A percentile compares a stretch with the other conserved stretches of the same genome.
These are phyloP conservation scores for Hypholoma sublateritium DNA, from an alignment of 768 basidiomycete genomes.

Conservation along the genomic window DNA sequence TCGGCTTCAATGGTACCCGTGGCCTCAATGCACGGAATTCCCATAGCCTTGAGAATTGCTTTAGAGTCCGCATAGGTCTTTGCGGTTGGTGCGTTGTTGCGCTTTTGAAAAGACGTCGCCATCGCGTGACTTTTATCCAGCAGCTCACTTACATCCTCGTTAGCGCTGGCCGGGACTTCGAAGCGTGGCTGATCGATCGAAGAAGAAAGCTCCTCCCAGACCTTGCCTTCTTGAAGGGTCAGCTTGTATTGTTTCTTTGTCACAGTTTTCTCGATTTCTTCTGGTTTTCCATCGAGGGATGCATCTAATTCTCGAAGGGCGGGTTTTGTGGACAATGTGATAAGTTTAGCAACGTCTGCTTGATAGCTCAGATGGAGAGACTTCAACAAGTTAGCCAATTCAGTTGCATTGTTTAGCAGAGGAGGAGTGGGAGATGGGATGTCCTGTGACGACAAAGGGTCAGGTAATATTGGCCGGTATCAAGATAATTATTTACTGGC, in stretches of 20 bases:
- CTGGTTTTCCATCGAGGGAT: constrained; percentile 6
- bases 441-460: background rate
- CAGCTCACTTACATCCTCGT: constrained; percentile 27
- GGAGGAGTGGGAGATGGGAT: background rate
- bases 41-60: constrained; percentile 74
- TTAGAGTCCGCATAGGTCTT: constrained; percentile 71
- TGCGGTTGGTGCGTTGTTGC: constrained; percentile 58
- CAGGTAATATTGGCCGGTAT: too few relatives aligned
- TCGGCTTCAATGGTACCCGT: constrained; percentile 80
- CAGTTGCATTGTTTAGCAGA: constrained; percentile 12
- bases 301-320: background rate
- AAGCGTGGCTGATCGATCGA: background rate
- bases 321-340: constrained; percentile 32
- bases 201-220: constrained; percentile 45
- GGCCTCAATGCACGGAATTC: constrained; percentile 74
- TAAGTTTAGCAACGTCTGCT: constrained; percentile 44
- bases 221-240: constrained; percentile 54
- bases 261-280: constrained; percentile 45
- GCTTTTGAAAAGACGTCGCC: constrained; percentile 63
- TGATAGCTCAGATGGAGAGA: constrained; percentile 50
- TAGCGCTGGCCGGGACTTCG: background rate
- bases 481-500: too few relatives aligned
- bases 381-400: constrained; percentile 38
- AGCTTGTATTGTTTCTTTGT: constrained; percentile 65
- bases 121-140: constrained; percentile 54